phyloP scores from a whole-genome alignment of 2,329 filamentous ascomycete species.

The Phyllosticta paracitricarpa region DNA sequence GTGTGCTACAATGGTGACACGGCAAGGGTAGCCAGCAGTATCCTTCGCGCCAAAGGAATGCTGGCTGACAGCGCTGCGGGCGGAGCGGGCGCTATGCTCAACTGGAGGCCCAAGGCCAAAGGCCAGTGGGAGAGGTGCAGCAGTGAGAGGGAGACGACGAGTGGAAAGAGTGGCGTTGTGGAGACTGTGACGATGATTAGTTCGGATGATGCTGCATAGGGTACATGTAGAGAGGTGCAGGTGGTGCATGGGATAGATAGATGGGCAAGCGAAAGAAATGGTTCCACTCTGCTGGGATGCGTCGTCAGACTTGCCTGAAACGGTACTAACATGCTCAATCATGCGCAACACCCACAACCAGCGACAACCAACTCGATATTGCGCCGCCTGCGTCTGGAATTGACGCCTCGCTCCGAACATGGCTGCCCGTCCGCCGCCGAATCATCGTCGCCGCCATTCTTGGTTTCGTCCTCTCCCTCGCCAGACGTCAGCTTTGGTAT shows the following conservation, averaged over 20 bases:
- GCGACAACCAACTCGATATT: not conserved
- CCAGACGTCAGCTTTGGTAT: not conserved
- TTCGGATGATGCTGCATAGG: not conserved
- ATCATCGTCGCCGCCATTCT: not conserved
- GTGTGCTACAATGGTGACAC: conserved; percentile 48
- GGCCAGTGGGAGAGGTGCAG: not conserved
- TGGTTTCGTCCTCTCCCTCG: not conserved
- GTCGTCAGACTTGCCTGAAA: not conserved
- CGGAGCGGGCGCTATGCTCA: not conserved
- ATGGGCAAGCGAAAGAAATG: not conserved
- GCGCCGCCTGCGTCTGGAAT: not conserved
- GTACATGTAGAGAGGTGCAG: not conserved
- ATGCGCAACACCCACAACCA: not conserved
- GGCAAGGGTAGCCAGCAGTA: conserved; percentile 44
- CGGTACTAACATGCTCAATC: not conserved
- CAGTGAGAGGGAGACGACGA: not conserved
- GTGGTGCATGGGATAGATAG: not conserved
- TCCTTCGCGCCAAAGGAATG: conserved; percentile 40
- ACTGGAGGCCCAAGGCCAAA: not conserved
- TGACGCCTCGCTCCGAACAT: not conserved
- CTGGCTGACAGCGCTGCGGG: conserved; percentile 11
- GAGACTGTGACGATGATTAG: not conserved
- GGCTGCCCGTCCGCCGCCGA: not conserved
- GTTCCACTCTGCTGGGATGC: not conserved
- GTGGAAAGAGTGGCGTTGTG: not conserved